phyloP scores from a whole-genome alignment of 345 rosid species.

The Eucalyptus tenuipes region DNA sequence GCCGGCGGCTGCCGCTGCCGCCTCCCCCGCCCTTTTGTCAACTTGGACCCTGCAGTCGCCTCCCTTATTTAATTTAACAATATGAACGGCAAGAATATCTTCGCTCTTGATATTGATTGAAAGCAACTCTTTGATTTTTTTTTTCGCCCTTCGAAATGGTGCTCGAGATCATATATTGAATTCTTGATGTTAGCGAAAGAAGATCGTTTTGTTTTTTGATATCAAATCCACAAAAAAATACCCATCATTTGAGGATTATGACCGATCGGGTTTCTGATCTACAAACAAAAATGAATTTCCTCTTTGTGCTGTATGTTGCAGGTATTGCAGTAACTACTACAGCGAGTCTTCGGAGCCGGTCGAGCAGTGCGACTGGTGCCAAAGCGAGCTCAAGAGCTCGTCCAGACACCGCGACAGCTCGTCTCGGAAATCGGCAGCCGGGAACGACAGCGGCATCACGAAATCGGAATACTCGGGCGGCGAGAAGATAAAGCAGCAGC shows the following conservation, averaged over 20 bases:
- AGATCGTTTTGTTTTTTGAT: neutral
- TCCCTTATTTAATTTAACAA: neutral
- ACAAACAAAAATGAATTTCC: no score
- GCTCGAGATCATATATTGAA: neutral
- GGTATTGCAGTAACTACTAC: conserved; percentile 89
- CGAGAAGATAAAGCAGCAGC: conserved; percentile 33
- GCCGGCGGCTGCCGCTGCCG: neutral
- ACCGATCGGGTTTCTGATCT: neutral
- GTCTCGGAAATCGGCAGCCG: conserved; percentile 21
- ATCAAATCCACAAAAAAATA: neutral
- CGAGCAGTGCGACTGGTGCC: conserved; percentile 89
- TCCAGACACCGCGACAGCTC: conserved; percentile 22
- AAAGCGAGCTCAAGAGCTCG: conserved; percentile 40
- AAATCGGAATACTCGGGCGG: conserved; percentile 50
- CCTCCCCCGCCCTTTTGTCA: neutral
- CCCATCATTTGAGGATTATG: neutral
- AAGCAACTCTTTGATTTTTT: neutral
- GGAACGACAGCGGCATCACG: conserved; percentile 14
- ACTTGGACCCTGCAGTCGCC: neutral
- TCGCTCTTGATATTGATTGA: neutral
- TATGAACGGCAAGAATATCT: neutral
- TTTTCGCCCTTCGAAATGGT: neutral
- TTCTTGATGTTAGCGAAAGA: neutral
- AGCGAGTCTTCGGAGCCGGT: conserved; percentile 52
- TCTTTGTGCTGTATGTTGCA: neutral